phyloP scores from a whole-genome alignment of 192 early-diverging fungal species.

The Funneliformis mosseae region DNA sequence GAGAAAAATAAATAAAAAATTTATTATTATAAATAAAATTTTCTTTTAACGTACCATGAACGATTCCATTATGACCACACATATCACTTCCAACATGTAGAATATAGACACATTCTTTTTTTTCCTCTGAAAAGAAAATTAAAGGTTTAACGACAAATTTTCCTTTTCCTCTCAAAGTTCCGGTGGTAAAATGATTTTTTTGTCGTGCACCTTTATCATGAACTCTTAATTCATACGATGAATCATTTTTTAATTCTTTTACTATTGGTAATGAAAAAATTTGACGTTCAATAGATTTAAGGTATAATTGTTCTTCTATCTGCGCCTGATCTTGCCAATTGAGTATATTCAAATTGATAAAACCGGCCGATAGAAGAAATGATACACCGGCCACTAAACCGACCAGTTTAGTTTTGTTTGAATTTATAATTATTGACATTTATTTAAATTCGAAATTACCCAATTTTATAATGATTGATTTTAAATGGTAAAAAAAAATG shows the following conservation, averaged over 20 bases:
- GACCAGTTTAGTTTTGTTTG: no score
- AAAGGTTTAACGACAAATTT: slow-evolving; percentile 56
- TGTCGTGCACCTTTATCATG: slow-evolving; percentile 32
- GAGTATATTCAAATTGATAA: background rate
- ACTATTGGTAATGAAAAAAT: background rate
- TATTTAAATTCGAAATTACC: no score
- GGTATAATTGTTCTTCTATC: background rate
- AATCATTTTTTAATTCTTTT: background rate
- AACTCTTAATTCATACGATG: background rate
- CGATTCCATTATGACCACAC: slow-evolving; percentile 78
- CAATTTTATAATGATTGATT: no score
- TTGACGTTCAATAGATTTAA: background rate
- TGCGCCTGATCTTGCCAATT: background rate
- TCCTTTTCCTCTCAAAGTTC: slow-evolving; percentile 55
- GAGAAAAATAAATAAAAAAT: background rate
- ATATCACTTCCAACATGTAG: slow-evolving; percentile 69
- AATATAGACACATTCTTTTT: slow-evolving; percentile 49
- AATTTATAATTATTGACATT: no score
- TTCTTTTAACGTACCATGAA: slow-evolving; percentile 70
- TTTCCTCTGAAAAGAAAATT: slow-evolving; percentile 55
- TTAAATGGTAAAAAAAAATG: no score
- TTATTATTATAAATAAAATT: background rate
- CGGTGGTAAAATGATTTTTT: slow-evolving; percentile 47
- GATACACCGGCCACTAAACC: no score
- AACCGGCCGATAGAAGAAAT: background rate